Percentiles rank a stretch among this genome's conserved stretches.
These are phyloP conservation scores for Cryptococcus floricola DNA, from an alignment of 1,284 basidiomycete genomes.

Conservation along the genomic window DNA sequence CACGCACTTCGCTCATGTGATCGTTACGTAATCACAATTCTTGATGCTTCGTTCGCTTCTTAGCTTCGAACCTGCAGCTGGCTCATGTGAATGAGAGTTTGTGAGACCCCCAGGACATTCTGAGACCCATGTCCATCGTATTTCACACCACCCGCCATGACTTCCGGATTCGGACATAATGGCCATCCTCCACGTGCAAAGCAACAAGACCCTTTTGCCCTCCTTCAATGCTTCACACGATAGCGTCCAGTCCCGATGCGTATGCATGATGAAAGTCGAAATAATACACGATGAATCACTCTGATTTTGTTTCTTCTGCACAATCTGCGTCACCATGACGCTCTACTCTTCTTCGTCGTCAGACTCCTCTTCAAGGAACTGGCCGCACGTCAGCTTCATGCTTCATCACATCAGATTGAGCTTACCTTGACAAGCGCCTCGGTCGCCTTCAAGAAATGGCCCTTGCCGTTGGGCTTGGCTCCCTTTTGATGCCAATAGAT, in stretches of 20 bases:
- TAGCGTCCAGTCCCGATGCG: not conserved
- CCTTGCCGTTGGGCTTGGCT: conserved; percentile 86
- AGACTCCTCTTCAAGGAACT: conserved; percentile 47
- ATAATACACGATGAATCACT: not conserved
- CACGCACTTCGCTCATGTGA: no score
- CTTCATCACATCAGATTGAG: not conserved
- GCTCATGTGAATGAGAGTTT: no score
- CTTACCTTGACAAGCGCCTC: conserved; percentile 82
- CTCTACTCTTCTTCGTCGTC: conserved; percentile 36
- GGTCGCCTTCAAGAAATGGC: conserved; percentile 87
- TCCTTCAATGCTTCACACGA: not conserved
- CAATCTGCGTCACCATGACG: not conserved
- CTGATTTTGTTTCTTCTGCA: not conserved
- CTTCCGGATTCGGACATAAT: no score
- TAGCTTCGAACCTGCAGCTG: no score
- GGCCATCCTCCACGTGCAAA: no score
- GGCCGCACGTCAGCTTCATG: not conserved
- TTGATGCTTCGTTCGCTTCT: no score
- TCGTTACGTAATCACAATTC: no score
- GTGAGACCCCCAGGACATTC: no score
- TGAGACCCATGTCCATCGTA: no score
- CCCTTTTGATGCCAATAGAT: conserved; percentile 98
- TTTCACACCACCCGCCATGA: no score
- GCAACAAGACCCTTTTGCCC: not conserved
- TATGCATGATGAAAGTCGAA: conserved; percentile 3